Percentiles rank a stretch among this genome's conserved stretches.
phyloP scores from a whole-genome alignment of 2,329 filamentous ascomycete species.

The Penicillium sp. region DNA sequence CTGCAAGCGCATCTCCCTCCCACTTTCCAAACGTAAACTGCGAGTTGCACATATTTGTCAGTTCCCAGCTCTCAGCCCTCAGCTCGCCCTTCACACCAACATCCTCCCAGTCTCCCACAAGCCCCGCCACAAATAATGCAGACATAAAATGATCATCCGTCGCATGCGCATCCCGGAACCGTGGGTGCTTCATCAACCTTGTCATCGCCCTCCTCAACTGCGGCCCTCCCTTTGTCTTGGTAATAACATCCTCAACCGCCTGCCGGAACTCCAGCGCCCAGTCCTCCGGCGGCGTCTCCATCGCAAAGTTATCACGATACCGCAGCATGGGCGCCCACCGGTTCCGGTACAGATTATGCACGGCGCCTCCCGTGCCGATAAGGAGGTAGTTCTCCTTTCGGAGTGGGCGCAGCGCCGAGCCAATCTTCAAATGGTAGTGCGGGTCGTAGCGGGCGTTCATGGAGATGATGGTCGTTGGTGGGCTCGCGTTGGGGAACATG shows the following conservation, averaged over 20 bases:
- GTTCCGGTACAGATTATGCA: constrained; percentile 74
- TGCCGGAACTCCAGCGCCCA: constrained; percentile 71
- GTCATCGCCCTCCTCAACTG: constrained; percentile 60
- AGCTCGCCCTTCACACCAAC: constrained; percentile 36
- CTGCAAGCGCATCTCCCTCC: constrained; percentile 14
- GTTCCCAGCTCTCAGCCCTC: constrained; percentile 67
- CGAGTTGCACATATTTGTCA: constrained; percentile 68
- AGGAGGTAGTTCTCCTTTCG: constrained; percentile 62
- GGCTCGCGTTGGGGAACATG: constrained; percentile 70
- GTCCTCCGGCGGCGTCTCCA: constrained; percentile 61
- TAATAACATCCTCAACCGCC: constrained; percentile 64
- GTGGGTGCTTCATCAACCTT: constrained; percentile 70
- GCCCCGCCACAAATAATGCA: constrained; percentile 66
- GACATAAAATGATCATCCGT: constrained; percentile 75
- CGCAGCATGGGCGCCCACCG: constrained; percentile 67
- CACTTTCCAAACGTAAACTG: constrained; percentile 61
- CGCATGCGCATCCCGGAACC: constrained; percentile 68
- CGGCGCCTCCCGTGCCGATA: constrained; percentile 66
- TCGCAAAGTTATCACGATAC: constrained; percentile 67
- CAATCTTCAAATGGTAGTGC: constrained; percentile 62
- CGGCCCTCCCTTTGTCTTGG: constrained; percentile 58
- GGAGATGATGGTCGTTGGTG: constrained; percentile 66
- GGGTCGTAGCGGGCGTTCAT: constrained; percentile 58
- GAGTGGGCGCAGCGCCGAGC: constrained; percentile 60
- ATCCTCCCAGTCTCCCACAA: constrained; percentile 56